Evolutionary conservation across 352 stramenopile genomes (phyloP).

Genomic region (Globisporangium okanoganense): DNA sequence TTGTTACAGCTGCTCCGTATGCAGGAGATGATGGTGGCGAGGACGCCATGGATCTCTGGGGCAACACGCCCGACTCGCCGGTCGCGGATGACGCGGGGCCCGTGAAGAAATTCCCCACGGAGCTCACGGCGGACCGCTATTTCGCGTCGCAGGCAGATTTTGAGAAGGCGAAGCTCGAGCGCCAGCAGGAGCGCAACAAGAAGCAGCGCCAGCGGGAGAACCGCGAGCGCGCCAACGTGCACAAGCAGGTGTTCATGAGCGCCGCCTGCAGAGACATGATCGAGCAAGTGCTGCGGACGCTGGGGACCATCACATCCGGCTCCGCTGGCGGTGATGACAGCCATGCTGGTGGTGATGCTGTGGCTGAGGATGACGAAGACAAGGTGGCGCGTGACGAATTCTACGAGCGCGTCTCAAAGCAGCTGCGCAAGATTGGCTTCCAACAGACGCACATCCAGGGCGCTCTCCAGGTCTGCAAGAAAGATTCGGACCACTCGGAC

Average conservation of each 20-base stretch:
- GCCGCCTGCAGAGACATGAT: slow-evolving; percentile 83
- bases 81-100: slow-evolving; percentile 4
- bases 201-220: slow-evolving; percentile 86
- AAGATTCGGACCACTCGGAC: slow-evolving; percentile 23
- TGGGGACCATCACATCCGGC: slow-evolving; percentile 25
- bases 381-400: slow-evolving; percentile 18
- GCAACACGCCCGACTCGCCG: slow-evolving; percentile 11
- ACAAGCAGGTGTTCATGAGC: slow-evolving; percentile 91
- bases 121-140: slow-evolving; percentile 68
- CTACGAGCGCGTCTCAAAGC: slow-evolving; percentile 17
- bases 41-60: slow-evolving; percentile 43
- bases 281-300: slow-evolving; percentile 66
- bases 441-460: slow-evolving; percentile 38
- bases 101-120: slow-evolving; percentile 18
- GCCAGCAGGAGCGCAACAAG: slow-evolving; percentile 65
- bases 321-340: slow-evolving; percentile 14
- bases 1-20: neutral
- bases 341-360: slow-evolving; percentile 9
- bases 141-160: slow-evolving; percentile 76
- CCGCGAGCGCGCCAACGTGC: slow-evolving; percentile 87
- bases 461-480: slow-evolving; percentile 29
- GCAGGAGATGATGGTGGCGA: neutral
- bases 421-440: slow-evolving; percentile 63
- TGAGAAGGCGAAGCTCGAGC: slow-evolving; percentile 50
- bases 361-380: slow-evolving; percentile 12